Evolutionary conservation across 1,139 yeast species (phyloP), one percentile per base, ranked within the genome.

Genomic region (Yamadazyma sp.): DNA sequence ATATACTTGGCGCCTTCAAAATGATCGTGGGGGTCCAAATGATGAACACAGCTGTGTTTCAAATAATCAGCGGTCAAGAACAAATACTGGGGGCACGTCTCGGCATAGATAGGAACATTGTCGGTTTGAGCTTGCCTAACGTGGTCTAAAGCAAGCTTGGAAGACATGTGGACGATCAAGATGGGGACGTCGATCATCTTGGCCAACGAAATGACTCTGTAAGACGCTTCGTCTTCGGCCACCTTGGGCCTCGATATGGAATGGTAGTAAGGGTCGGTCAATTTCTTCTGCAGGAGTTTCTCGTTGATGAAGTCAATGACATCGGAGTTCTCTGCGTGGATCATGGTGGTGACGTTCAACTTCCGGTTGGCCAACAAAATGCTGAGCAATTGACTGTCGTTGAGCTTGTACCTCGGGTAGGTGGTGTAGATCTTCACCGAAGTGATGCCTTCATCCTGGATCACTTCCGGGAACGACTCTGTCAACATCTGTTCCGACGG

Each of bases 161-260:
- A 62, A 3, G 77, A 73, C 55, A 73, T 73, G 47, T 73, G 78
- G 10, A 73, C 78, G 39, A 73, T 64, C 23, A 73, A 48, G 27
- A 72, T 65, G 4, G 77, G 77, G 11, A 66, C 61, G 38, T 68
- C 69, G 56, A 69, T 61, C 32, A 66, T 52, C 44, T 64, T 61
- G 6, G 75, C 61, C 12, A 73, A 48, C 3, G 69, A 54, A 36
- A 73, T 71, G 2, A 71, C 78, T 34, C 77, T 58, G 47, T 70
- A 69, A 9, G 76, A 66, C 1, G 79, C 78, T 44, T 73, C 77
- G 34, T 69, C 75, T 52, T 73, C 78, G 11, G 74, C 72, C 12
- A 63, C 60, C 2, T 62, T 49, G 3, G 78, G 77, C 37, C 77
- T 60, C 3, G 76, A 68, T 15, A 68, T 56, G 1, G 74, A 64